Percentiles rank a stretch among this genome's conserved stretches.
phyloP scores from a whole-genome alignment of 2,329 filamentous ascomycete genomes.

The Hymenoscyphus repandus region DNA sequence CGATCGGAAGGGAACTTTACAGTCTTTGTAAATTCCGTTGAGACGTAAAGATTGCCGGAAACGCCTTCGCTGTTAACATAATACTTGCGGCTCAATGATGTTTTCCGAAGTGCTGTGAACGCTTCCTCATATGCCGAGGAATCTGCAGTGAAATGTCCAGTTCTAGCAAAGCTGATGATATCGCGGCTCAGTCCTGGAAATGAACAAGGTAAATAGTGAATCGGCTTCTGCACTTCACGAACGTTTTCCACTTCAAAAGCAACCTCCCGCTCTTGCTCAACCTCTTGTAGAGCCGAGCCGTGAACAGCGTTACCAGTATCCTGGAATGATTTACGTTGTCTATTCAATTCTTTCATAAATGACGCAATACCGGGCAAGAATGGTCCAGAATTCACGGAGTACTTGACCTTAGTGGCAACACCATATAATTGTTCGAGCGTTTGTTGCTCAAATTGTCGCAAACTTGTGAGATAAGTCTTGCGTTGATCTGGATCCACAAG shows the following conservation, averaged over 20 bases:
- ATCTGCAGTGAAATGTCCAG: slow-evolving; percentile 38
- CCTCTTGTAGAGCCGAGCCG: slow-evolving; percentile 53
- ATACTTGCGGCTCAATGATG: slow-evolving; percentile 34
- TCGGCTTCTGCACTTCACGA: slow-evolving; percentile 39
- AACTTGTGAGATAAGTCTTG: slow-evolving; percentile 36
- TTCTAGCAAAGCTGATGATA: slow-evolving; percentile 41
- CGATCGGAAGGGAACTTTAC: slow-evolving; percentile 31
- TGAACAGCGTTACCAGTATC: slow-evolving; percentile 40
- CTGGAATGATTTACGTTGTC: slow-evolving; percentile 33
- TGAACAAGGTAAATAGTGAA: slow-evolving; percentile 32
- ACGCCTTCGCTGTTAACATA: slow-evolving; percentile 23
- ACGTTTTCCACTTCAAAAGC: slow-evolving; percentile 41
- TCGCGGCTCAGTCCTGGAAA: slow-evolving; percentile 44
- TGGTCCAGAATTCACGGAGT: background rate
- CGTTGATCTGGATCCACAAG: slow-evolving; percentile 33
- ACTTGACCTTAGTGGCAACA: slow-evolving; percentile 23
- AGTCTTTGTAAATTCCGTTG: slow-evolving; percentile 44
- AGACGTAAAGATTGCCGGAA: slow-evolving; percentile 34
- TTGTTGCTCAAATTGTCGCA: slow-evolving; percentile 50
- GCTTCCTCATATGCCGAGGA: slow-evolving; percentile 36
- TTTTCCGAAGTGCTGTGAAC: slow-evolving; percentile 38
- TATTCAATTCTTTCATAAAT: slow-evolving; percentile 34
- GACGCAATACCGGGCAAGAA: slow-evolving; percentile 24
- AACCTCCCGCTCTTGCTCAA: slow-evolving; percentile 41
- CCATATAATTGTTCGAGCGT: slow-evolving; percentile 55